phyloP scores from a whole-genome alignment of 129 eudicot species.

The Erigeron canadensis region DNA sequence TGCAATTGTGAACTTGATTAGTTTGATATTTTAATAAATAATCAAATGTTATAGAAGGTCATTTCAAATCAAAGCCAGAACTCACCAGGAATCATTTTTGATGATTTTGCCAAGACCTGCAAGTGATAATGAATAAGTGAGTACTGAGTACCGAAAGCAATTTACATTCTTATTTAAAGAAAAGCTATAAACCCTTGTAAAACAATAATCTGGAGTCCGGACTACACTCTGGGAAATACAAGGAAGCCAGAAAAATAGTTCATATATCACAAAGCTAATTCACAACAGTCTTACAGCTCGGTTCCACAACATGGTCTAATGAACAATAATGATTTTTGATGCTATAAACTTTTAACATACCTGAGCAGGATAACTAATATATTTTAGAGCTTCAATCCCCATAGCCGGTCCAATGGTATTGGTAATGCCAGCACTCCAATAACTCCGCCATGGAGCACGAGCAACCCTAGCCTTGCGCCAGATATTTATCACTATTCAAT shows the following conservation, averaged over 20 bases:
- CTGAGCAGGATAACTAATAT: constrained; percentile 98
- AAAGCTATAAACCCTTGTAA: too few species aligned
- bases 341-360: constrained; percentile 24
- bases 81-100: constrained; percentile 98
- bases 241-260: too few species aligned
- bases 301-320: too few species aligned
- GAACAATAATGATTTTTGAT: too few species aligned
- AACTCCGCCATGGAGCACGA: constrained; percentile 99
- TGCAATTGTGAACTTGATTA: background rate
- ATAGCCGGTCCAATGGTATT: constrained; percentile 97
- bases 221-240: too few species aligned
- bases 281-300: too few species aligned
- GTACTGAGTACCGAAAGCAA: constrained; percentile 23
- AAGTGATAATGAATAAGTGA: constrained; percentile 26
- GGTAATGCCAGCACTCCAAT: constrained; percentile 99
- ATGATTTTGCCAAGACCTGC: constrained; percentile 98
- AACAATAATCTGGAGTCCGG: too few species aligned
- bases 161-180: background rate
- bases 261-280: too few species aligned
- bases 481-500: constrained; percentile 67
- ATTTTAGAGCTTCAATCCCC: constrained; percentile 97
- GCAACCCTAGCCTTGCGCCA: constrained; percentile 68
- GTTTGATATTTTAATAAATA: background rate
- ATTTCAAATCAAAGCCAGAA: background rate
- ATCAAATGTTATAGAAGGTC: background rate